phyloP scores from a whole-genome alignment of 208 protist genomes.

The Kentomonas sorsogonicus region DNA sequence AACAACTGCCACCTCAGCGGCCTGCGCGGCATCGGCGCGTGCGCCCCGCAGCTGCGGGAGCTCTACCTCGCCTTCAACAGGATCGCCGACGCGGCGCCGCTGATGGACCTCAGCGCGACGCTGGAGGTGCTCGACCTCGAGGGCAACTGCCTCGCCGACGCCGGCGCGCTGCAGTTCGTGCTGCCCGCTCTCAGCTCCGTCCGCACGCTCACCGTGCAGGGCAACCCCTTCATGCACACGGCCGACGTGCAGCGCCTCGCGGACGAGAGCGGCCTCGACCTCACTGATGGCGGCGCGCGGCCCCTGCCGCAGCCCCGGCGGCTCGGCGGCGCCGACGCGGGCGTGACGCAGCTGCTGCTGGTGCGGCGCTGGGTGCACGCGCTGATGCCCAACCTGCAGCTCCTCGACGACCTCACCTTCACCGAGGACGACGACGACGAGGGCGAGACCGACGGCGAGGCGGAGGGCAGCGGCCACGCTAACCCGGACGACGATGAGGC shows the following conservation, averaged over 20 bases:
- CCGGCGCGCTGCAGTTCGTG: constrained; percentile 19
- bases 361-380: constrained; percentile 38
- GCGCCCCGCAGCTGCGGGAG: constrained; percentile 56
- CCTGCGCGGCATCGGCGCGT: constrained; percentile 60
- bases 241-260: background rate
- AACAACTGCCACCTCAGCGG: constrained; percentile 65
- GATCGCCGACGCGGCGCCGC: constrained; percentile 44
- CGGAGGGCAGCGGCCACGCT: background rate
- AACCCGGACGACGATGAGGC: background rate
- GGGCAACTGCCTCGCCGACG: constrained; percentile 65
- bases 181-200: constrained; percentile 39
- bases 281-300: background rate
- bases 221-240: constrained; percentile 46
- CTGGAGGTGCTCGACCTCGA: constrained; percentile 85
- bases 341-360: constrained; percentile 5
- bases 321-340: background rate
- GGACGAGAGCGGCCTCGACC: background rate
- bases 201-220: constrained; percentile 49
- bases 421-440: constrained; percentile 9
- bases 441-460: background rate
- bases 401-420: constrained; percentile 47
- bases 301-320: constrained; percentile 1
- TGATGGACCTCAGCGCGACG: constrained; percentile 56
- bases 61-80: constrained; percentile 86
- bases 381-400: constrained; percentile 58